Percentiles rank a stretch among this genome's conserved stretches.
These are phyloP conservation scores for Agastache rugosa DNA, from an alignment of 257 asterid species.

Conservation along the genomic window DNA sequence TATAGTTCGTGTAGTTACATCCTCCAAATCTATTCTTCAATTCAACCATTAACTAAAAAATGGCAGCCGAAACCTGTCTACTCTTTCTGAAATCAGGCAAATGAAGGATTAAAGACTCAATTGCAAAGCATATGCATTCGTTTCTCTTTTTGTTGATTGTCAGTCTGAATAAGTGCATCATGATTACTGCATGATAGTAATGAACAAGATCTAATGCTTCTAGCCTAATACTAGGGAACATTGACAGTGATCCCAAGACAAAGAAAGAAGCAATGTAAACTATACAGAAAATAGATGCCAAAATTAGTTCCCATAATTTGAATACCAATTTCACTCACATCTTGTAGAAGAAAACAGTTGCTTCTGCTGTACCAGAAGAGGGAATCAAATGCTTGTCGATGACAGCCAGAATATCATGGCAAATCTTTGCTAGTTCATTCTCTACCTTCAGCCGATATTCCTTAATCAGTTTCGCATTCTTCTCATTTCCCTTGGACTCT, in stretches of 20 bases:
- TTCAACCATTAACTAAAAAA: conserved; percentile 21
- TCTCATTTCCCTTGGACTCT: conserved; percentile 78
- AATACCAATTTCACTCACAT: conserved; percentile 52
- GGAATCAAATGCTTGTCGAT: conserved; percentile 78
- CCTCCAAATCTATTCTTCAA: background rate
- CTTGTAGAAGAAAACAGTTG: conserved; percentile 81
- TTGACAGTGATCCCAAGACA: background rate
- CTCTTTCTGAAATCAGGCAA: background rate
- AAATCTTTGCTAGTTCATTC: conserved; percentile 77
- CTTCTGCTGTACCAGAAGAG: conserved; percentile 73
- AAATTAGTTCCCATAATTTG: background rate
- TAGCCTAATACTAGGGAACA: background rate
- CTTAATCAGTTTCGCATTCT: conserved; percentile 69
- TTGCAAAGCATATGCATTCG: background rate
- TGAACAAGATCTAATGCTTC: background rate
- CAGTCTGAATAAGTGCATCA: conserved; percentile 1
- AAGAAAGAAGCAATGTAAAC: conserved; percentile 23
- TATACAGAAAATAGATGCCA: background rate
- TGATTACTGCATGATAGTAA: background rate
- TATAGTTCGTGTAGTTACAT: conserved; percentile 3
- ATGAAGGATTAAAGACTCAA: background rate
- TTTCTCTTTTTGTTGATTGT: background rate
- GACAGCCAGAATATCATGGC: conserved; percentile 67
- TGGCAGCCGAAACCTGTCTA: background rate
- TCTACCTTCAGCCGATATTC: conserved; percentile 77